A percentile compares a stretch with the other conserved stretches of the same genome.
phyloP scores from a whole-genome alignment of 192 early-diverging fungal genomes.

The Coemansia sp. region DNA sequence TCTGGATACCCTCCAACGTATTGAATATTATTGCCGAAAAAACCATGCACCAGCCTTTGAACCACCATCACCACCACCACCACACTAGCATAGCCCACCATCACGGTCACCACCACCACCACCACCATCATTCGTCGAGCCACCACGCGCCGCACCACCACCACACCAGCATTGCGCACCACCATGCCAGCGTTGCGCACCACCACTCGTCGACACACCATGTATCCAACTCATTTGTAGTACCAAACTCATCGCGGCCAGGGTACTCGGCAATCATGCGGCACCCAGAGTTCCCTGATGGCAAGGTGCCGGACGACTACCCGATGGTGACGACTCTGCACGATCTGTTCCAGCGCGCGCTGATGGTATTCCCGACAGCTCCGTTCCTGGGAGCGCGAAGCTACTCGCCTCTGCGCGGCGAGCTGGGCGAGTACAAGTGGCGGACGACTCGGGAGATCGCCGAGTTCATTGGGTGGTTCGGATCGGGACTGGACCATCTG shows the following conservation, averaged over 20 bases:
- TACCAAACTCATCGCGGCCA: slow-evolving; percentile 22
- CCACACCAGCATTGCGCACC: slow-evolving; percentile 10
- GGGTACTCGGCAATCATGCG: slow-evolving; percentile 39
- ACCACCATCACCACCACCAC: slow-evolving; percentile 12
- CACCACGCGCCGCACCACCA: slow-evolving; percentile 14
- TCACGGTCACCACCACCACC: slow-evolving; percentile 23
- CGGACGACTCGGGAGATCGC: slow-evolving; percentile 61
- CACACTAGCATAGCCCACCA: slow-evolving; percentile 12
- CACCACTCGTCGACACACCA: slow-evolving; percentile 2
- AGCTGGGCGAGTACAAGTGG: slow-evolving; percentile 62
- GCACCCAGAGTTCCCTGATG: slow-evolving; percentile 15
- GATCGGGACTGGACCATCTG: slow-evolving; percentile 62
- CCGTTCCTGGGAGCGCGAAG: slow-evolving; percentile 66
- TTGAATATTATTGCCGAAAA: too few species aligned
- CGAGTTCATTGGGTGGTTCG: slow-evolving; percentile 60
- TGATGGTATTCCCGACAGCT: slow-evolving; percentile 53
- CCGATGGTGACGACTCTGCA: slow-evolving; percentile 24
- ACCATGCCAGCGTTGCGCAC: slow-evolving; percentile 18
- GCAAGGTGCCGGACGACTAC: slow-evolving; percentile 17
- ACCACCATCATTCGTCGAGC: slow-evolving; percentile 17
- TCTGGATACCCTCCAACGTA: background rate
- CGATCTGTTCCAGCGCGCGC: slow-evolving; percentile 37
- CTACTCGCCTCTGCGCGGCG: slow-evolving; percentile 48
- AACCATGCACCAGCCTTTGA: slow-evolving; percentile 9
- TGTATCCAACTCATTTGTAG: slow-evolving; percentile 14